These are phyloP conservation scores for Saturnispora hagleri DNA, from an alignment of 805 yeast species.

Conservation along the genomic window DNA sequence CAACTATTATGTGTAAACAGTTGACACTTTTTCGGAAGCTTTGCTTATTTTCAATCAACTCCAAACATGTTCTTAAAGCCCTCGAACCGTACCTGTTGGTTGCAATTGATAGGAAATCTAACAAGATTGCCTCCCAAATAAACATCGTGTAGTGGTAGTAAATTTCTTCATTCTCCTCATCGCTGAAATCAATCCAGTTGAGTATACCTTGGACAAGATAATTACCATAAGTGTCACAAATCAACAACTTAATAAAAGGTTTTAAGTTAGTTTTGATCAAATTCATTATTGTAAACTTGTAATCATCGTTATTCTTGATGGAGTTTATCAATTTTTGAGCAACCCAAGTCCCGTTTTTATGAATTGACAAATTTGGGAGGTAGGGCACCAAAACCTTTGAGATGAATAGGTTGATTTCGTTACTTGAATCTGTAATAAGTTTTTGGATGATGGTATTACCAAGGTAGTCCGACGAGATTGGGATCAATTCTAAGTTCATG, in stretches of 20 bases:
- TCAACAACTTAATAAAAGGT: constrained; percentile 75
- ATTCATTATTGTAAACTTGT: constrained; percentile 36
- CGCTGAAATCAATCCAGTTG: constrained; percentile 48
- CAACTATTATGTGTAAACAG: constrained; percentile 46
- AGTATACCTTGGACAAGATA: constrained; percentile 92
- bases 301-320: constrained; percentile 25
- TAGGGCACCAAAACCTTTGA: constrained; percentile 67
- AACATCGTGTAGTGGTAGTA: constrained; percentile 59
- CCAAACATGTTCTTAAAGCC: constrained; percentile 88
- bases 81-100: constrained; percentile 92
- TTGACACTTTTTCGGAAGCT: constrained; percentile 25
- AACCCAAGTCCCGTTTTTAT: constrained; percentile 99
- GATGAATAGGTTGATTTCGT: constrained; percentile 70
- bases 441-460: constrained; percentile 96
- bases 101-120: constrained; percentile 71
- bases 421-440: constrained; percentile 63
- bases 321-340: constrained; percentile 89
- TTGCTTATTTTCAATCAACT: constrained; percentile 23
- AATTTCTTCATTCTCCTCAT: background rate
- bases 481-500: constrained; percentile 84
- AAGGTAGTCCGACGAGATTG: constrained; percentile 80
- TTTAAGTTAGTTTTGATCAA: constrained; percentile 61
- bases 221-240: constrained; percentile 94
- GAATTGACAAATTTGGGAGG: constrained; percentile 86
- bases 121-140: constrained; percentile 72